phyloP scores from a whole-genome alignment of 2,329 filamentous ascomycete genomes.

The Golovinomyces cichoracearum region DNA sequence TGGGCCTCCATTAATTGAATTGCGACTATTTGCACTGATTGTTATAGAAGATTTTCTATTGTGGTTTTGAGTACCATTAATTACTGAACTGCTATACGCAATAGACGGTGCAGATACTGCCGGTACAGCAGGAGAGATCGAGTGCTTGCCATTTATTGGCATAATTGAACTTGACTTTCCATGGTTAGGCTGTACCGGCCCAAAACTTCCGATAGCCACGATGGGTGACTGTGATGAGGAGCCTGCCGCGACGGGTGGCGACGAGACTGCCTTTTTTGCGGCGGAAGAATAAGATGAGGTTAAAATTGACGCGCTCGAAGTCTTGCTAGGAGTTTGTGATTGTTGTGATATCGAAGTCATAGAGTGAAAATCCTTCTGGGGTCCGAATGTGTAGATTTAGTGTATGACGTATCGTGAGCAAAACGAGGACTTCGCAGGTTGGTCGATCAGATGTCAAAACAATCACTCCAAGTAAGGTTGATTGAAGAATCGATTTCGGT shows the following conservation, averaged over 20 bases:
- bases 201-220: constrained; percentile 29
- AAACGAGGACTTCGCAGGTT: constrained; percentile 8
- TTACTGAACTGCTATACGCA: constrained; percentile 36
- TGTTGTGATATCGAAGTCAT: constrained; percentile 17
- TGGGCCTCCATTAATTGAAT: constrained; percentile 50
- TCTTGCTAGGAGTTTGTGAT: constrained; percentile 18
- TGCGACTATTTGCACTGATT: constrained; percentile 62
- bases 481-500: constrained; percentile 3
- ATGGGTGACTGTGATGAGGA: constrained; percentile 26
- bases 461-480: constrained; percentile 5
- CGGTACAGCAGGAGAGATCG: constrained; percentile 44
- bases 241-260: constrained; percentile 34
- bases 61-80: constrained; percentile 49
- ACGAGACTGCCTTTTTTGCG: constrained; percentile 35
- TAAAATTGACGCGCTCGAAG: constrained; percentile 28
- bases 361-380: constrained; percentile 11
- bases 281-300: constrained; percentile 41
- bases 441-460: constrained; percentile 10
- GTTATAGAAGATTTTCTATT: constrained; percentile 71
- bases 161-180: constrained; percentile 41
- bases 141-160: constrained; percentile 62
- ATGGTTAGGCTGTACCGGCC: constrained; percentile 28
- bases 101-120: constrained; percentile 30
- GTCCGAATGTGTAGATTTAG: constrained; percentile 8
- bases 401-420: constrained; percentile 14